phyloP scores from a whole-genome alignment of 208 protist species.

The Vickermania ingenoplastis region DNA sequence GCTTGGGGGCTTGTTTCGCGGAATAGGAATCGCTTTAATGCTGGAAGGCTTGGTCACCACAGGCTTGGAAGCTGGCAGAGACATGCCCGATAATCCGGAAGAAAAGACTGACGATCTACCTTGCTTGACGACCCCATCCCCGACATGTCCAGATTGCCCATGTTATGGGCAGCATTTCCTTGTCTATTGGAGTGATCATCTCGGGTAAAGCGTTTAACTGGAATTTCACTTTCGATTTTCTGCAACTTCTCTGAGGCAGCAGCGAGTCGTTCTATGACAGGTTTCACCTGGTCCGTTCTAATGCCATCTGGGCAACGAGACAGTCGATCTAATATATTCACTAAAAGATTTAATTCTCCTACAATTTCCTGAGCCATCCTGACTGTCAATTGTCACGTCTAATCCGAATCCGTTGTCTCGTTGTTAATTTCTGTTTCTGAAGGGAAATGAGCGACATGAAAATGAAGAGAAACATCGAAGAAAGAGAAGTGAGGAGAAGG shows the following conservation, averaged over 20 bases:
- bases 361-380: slow-evolving; percentile 1
- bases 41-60: slow-evolving; percentile 29
- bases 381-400: too few species aligned
- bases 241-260: slow-evolving; percentile 1
- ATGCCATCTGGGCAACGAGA: not conserved
- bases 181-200: not conserved
- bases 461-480: too few species aligned
- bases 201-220: not conserved
- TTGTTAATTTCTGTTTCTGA: too few species aligned
- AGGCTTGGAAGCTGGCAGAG: not conserved
- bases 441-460: too few species aligned
- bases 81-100: slow-evolving; percentile 44
- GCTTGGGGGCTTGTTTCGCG: slow-evolving; percentile 19
- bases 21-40: slow-evolving; percentile 25
- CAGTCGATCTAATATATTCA: not conserved
- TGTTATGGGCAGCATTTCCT: not conserved
- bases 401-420: too few species aligned
- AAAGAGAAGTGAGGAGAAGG: too few species aligned
- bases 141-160: not conserved
- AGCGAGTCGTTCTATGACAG: slow-evolving; percentile 5
- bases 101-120: slow-evolving; percentile 1
- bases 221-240: not conserved
- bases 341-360: slow-evolving; percentile 4
- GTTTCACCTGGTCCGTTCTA: slow-evolving; percentile 3
- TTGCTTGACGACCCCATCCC: not conserved